Percentiles rank a stretch among this genome's conserved stretches.
phyloP scores from a whole-genome alignment of 495 filamentous ascomycete genomes.

The Astrothelium subdiscretum region DNA sequence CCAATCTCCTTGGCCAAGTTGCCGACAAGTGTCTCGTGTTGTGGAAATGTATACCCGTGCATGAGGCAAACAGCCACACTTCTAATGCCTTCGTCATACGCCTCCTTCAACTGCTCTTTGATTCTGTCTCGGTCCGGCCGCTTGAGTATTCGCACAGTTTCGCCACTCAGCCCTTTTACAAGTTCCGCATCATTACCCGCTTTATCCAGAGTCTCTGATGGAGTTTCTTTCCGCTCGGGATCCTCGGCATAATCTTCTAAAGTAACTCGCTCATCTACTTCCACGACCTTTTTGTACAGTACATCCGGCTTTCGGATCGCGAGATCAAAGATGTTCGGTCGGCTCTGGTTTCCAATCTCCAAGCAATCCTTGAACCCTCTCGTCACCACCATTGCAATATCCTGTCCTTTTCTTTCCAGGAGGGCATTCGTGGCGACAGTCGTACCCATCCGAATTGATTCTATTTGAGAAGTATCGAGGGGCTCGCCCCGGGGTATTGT shows the following conservation, averaged over 20 bases:
- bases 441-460: constrained; percentile 38
- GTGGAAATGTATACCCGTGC: constrained; percentile 71
- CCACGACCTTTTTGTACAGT: constrained; percentile 34
- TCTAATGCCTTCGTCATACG: constrained; percentile 50
- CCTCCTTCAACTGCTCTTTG: constrained; percentile 40
- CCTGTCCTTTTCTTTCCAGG: constrained; percentile 87
- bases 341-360: constrained; percentile 45
- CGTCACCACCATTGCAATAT: constrained; percentile 81
- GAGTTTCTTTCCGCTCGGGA: constrained; percentile 46
- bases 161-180: constrained; percentile 55
- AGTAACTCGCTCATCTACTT: constrained; percentile 40
- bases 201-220: constrained; percentile 36
- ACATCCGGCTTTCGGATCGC: constrained; percentile 37
- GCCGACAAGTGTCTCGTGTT: constrained; percentile 59
- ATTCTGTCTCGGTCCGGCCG: constrained; percentile 44
- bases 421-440: constrained; percentile 44
- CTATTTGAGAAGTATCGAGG: constrained; percentile 73
- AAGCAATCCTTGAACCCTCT: constrained; percentile 90
- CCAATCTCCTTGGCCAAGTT: constrained; percentile 59
- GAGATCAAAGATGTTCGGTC: constrained; percentile 37
- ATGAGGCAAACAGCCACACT: constrained; percentile 71
- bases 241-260: constrained; percentile 83
- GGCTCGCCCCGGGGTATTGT: constrained; percentile 71
- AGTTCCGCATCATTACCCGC: constrained; percentile 39
- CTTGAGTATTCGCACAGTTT: constrained; percentile 55